Percentiles rank a stretch among this genome's conserved stretches.
Conservation (phyloP, 1,139 yeast species). For the Blastobotrys buckinghamii region DNA sequence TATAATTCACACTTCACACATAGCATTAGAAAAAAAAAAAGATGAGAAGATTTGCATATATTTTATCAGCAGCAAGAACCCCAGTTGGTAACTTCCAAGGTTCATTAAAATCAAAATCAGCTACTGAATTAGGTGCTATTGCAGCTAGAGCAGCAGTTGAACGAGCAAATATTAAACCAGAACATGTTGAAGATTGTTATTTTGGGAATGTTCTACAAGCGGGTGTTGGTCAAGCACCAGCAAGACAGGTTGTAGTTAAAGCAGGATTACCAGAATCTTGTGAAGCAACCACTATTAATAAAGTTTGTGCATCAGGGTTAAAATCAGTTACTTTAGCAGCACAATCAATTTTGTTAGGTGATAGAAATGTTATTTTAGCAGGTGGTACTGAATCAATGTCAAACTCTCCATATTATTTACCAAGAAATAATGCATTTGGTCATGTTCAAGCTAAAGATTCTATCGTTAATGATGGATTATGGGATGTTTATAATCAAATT, state of each 20-base stretch:
- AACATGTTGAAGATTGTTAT: conserved; percentile 47
- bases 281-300: conserved; percentile 54
- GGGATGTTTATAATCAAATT: conserved; percentile 48
- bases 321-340: conserved; percentile 52
- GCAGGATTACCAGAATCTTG: conserved; percentile 50
- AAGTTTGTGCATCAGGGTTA: conserved; percentile 59
- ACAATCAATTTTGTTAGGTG: conserved; percentile 49
- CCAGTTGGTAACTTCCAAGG: conserved; percentile 59
- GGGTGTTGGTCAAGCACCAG: conserved; percentile 57
- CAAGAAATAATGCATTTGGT: conserved; percentile 45
- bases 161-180: conserved; percentile 47
- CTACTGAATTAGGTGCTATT: conserved; percentile 50
- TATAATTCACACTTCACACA: neutral
- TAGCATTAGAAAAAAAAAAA: neutral
- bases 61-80: conserved; percentile 52
- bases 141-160: conserved; percentile 53
- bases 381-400: conserved; percentile 66
- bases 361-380: conserved; percentile 49
- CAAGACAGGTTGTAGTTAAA: conserved; percentile 55
- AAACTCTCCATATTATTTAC: conserved; percentile 45
- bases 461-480: conserved; percentile 51
- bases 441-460: conserved; percentile 46
- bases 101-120: conserved; percentile 43
- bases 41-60: conserved; percentile 31
- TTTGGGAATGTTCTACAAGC: conserved; percentile 59